phyloP scores from a whole-genome alignment of 306 rosid species.

The Gillenia trifoliata region DNA sequence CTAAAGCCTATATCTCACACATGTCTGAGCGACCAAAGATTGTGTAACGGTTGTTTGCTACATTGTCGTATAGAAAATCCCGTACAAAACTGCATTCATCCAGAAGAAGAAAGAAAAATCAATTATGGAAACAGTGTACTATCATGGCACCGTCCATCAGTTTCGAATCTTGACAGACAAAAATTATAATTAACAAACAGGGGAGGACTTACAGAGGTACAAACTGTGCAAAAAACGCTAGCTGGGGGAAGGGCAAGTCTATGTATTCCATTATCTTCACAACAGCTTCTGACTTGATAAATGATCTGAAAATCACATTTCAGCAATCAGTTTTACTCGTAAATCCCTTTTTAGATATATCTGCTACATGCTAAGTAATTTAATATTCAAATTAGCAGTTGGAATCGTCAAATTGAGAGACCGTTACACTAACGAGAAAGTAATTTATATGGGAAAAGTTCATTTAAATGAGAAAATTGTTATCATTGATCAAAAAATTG shows the following conservation, averaged over 20 bases:
- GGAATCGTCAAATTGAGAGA: background rate
- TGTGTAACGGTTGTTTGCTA: slow-evolving; percentile 84
- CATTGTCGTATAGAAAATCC: slow-evolving; percentile 75
- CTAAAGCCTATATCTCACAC: slow-evolving; percentile 51
- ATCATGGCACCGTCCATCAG: slow-evolving; percentile 5
- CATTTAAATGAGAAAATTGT: background rate
- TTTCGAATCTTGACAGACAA: background rate
- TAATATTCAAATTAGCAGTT: background rate
- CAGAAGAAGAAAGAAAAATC: background rate
- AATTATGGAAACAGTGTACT: background rate
- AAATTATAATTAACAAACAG: background rate
- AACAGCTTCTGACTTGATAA: slow-evolving; percentile 84
- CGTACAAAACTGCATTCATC: slow-evolving; percentile 58
- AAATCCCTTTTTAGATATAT: slow-evolving; percentile 4
- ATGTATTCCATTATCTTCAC: slow-evolving; percentile 86
- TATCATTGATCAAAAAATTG: slow-evolving; percentile 2
- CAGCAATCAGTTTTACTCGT: slow-evolving; percentile 14
- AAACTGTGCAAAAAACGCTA: slow-evolving; percentile 55
- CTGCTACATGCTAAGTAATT: background rate
- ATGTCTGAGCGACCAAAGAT: slow-evolving; percentile 86
- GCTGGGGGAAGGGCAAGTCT: slow-evolving; percentile 84
- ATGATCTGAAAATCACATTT: slow-evolving; percentile 56
- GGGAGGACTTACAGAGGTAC: slow-evolving; percentile 72
- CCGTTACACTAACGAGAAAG: background rate
- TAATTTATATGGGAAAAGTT: background rate